Evolutionary conservation across 75 land plant species (phyloP), one percentile per base, ranked within the genome.

Genomic region (Larix kaempferi): DNA sequence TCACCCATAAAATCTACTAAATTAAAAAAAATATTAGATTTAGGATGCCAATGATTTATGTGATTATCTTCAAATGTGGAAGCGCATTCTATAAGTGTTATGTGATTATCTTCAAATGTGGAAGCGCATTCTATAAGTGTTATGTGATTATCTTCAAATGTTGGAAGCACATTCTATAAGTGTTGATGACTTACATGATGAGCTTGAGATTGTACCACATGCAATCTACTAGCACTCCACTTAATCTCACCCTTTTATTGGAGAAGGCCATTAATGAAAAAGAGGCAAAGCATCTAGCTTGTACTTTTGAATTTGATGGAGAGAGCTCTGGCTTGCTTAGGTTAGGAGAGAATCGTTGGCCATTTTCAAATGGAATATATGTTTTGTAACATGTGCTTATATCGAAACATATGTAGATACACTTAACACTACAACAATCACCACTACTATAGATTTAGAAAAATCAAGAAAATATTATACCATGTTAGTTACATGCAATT

Each of bases 261-360:
- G 99, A 98, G 85, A 93, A 87, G 83, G 89, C 96, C 26, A 77
- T 93, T 83, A 74, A 77, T 41, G 89, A 92, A 33, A 91, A 91
- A 72, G 99, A 98, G 66, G 83, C 89, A 0, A 87, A 87, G 69
- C 98, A 96, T 33, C 99, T 98, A 26, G 85, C 99, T 19, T 76
- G 83, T 76, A 93, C 96, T 23, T 98, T 98, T 80, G 99, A 98
- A 82, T 98, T 98, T 86, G 99, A 98, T 85, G 99, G 99, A 35
- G 99, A 95, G 80, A 98, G 98, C 74, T 98, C 99, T 74, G 99
- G 99, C 5, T 84, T 98, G 77, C 94, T 98, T 60, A 98, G 94
- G 64, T 92, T 98, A 63, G 98, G 94, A 44, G 99, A 98, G 74
- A 95, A 90, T 60, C 84, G 90, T 61, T 98, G 99, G 99, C 99